These are phyloP conservation scores for Takashimella koratensis DNA, from an alignment of 1,284 basidiomycete species.

Conservation along the genomic window DNA sequence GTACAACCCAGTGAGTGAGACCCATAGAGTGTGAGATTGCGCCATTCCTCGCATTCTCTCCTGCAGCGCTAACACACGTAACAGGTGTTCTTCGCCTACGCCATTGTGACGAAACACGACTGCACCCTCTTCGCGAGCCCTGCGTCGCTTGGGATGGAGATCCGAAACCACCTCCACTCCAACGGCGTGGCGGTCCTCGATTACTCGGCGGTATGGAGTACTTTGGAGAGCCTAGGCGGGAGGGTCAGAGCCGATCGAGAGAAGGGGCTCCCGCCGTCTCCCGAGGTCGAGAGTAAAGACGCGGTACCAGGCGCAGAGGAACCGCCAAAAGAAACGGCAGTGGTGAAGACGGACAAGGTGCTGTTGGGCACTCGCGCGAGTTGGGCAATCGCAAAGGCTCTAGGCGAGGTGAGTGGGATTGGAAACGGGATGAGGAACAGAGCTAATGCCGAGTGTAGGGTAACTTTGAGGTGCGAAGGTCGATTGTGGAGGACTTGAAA, in stretches of 20 bases:
- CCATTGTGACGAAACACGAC: conserved; percentile 66
- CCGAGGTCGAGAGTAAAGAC: background rate
- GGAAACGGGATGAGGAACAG: conserved; percentile 13
- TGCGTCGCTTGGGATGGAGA: conserved; percentile 59
- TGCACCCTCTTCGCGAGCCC: conserved; percentile 72
- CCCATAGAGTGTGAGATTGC: too few relatives aligned
- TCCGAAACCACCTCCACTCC: conserved; percentile 58
- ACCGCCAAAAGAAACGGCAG: conserved; percentile 1
- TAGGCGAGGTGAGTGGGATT: conserved; percentile 58
- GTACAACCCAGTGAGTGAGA: conserved; percentile 69
- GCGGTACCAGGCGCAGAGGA: conserved; percentile 4
- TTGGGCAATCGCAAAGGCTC: conserved; percentile 70
- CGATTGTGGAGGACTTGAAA: conserved; percentile 78
- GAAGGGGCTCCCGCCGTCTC: conserved; percentile 1
- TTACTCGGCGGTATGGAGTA: conserved; percentile 64
- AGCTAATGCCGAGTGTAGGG: conserved; percentile 45
- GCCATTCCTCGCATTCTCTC: background rate
- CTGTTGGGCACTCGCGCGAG: conserved; percentile 67
- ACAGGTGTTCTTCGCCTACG: conserved; percentile 89
- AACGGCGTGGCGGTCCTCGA: conserved; percentile 63
- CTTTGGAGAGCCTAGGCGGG: conserved; percentile 25
- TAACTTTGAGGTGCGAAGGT: conserved; percentile 61
- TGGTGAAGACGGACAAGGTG: conserved; percentile 44
- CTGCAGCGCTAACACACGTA: background rate
- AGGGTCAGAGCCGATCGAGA: conserved; percentile 13